phyloP scores from a whole-genome alignment of 2,329 filamentous ascomycete species.

The Epichloe scottii region DNA sequence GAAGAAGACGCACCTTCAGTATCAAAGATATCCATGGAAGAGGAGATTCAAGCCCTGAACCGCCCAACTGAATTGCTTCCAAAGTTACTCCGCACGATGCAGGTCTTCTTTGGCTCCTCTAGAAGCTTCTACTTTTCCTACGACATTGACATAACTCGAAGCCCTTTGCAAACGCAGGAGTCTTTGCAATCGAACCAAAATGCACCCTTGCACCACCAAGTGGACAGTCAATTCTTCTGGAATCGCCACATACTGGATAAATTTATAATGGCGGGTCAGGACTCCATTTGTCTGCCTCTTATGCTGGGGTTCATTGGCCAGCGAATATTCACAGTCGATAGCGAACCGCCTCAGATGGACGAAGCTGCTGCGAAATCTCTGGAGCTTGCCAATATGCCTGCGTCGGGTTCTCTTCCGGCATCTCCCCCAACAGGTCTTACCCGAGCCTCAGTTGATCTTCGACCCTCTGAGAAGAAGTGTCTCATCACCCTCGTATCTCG shows the following conservation, averaged over 20 bases:
- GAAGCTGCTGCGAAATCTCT: conserved; percentile 31
- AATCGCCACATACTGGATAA: conserved; percentile 64
- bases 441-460: conserved; percentile 26
- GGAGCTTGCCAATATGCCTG: conserved; percentile 29
- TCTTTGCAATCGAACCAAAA: conserved; percentile 11
- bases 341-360: conserved; percentile 42
- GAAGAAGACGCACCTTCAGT: conserved; percentile 10
- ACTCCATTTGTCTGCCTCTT: conserved; percentile 62
- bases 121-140: conserved; percentile 92
- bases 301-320: conserved; percentile 95
- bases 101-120: conserved; percentile 70
- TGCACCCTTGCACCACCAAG: conserved; percentile 54
- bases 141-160: conserved; percentile 79
- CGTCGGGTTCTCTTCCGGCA: conserved; percentile 14
- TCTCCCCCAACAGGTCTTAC: conserved; percentile 15
- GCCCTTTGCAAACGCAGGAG: conserved; percentile 30
- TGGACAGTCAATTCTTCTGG: conserved; percentile 81
- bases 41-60: conserved; percentile 17
- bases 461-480: conserved; percentile 44
- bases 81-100: conserved; percentile 72
- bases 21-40: conserved; percentile 26
- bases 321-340: conserved; percentile 62
- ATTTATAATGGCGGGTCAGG: conserved; percentile 62
- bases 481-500: conserved; percentile 87
- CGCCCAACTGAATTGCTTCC: conserved; percentile 49